Evolutionary conservation across 2,329 filamentous ascomycete species (phyloP).

Genomic region (Cordyceps cateniannulata): DNA sequence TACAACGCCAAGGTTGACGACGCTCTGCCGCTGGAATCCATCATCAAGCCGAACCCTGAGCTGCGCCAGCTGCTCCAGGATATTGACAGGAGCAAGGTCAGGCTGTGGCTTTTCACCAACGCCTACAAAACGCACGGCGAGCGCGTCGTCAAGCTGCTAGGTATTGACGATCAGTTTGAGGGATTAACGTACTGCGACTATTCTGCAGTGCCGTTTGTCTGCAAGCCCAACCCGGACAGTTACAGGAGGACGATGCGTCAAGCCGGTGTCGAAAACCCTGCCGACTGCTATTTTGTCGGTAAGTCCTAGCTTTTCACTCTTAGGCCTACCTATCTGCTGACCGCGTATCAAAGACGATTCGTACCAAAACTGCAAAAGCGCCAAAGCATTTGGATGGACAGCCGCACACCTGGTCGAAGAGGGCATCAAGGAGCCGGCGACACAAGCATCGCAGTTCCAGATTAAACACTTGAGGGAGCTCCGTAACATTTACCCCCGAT

Average conservation of each 20-base stretch:
- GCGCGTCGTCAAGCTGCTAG: constrained; percentile 73
- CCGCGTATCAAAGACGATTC: constrained; percentile 66
- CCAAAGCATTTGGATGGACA: constrained; percentile 77
- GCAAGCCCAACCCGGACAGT: constrained; percentile 81
- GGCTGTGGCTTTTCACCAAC: constrained; percentile 92
- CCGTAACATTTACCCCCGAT: constrained; percentile 68
- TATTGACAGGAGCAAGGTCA: constrained; percentile 78
- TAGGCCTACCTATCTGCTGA: accelerated
- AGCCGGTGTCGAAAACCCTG: constrained; percentile 59
- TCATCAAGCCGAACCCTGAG: constrained; percentile 72
- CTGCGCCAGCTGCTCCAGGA: constrained; percentile 72
- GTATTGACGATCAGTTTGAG: constrained; percentile 84
- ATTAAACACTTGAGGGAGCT: constrained; percentile 73
- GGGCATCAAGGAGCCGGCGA: constrained; percentile 54
- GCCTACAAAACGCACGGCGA: constrained; percentile 86
- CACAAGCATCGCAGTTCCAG: constrained; percentile 64
- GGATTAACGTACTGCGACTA: constrained; percentile 96
- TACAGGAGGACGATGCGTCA: constrained; percentile 85
- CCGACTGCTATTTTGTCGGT: constrained; percentile 92
- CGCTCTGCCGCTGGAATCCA: constrained; percentile 76
- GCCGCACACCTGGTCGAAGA: constrained; percentile 81
- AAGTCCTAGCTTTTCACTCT: constrained; percentile 28
- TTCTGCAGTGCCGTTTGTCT: constrained; percentile 62
- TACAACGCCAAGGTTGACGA: constrained; percentile 96
- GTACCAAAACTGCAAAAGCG: constrained; percentile 69